Evolutionary conservation across 2,329 filamentous ascomycete species (phyloP).

Genomic region (Colletotrichum sp.): DNA sequence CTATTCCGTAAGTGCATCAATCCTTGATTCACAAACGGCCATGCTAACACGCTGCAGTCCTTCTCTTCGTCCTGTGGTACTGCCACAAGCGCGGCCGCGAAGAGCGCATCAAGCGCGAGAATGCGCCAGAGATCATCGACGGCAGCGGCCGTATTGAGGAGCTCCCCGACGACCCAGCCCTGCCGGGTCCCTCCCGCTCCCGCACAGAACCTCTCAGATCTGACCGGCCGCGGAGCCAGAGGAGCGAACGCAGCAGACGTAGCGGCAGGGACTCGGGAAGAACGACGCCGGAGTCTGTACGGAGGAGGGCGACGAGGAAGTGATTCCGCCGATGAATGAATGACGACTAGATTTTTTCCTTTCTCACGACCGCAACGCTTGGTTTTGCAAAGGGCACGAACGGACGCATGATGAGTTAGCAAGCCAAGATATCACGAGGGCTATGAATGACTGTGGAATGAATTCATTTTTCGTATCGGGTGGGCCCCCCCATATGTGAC

Average conservation of each 20-base stretch:
- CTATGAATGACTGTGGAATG: neutral
- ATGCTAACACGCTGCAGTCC: slow-evolving; percentile 54
- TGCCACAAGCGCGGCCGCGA: slow-evolving; percentile 95
- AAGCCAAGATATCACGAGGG: neutral
- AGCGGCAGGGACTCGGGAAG: slow-evolving; percentile 11
- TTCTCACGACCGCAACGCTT: neutral
- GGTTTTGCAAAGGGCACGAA: neutral
- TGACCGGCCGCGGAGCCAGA: slow-evolving; percentile 9
- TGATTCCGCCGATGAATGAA: neutral
- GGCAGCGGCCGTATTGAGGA: slow-evolving; percentile 50
- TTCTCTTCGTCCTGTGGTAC: slow-evolving; percentile 97
- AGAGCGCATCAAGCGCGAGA: slow-evolving; percentile 72
- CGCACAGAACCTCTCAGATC: slow-evolving; percentile 9
- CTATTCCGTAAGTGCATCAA: slow-evolving; percentile 71
- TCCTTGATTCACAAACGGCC: neutral
- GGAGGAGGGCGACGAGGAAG: slow-evolving; percentile 8
- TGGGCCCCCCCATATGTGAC: neutral
- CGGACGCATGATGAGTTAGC: neutral
- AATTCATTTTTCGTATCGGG: neutral
- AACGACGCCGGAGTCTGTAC: slow-evolving; percentile 6
- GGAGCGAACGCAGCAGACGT: slow-evolving; percentile 22
- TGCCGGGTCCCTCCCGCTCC: slow-evolving; percentile 35
- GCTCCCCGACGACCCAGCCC: slow-evolving; percentile 50
- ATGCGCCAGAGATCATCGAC: slow-evolving; percentile 37
- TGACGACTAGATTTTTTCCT: neutral